Base-by-base conservation (phyloP, 331 rosid genomes). In the Spiraea crenata region DNA sequence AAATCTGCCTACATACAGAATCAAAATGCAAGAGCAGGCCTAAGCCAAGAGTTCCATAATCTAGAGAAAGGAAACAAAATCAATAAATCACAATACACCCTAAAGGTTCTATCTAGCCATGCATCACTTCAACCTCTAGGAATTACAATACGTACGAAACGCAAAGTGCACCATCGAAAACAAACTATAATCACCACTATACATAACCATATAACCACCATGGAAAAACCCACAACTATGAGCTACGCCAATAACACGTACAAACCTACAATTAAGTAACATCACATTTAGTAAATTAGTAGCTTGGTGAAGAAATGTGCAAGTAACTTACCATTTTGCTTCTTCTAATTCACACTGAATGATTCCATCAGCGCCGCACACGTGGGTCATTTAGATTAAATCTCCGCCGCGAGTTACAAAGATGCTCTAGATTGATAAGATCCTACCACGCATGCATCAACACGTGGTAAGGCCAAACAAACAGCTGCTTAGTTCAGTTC, bases 311-410 rank as follows among this genome's bases (percentile, higher is more conserved):
- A 14, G 38, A 49, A 67, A 5, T 14, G 7, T 25, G 31, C 31
- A 25, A 25, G n/a, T 16, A 49, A 50, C 65, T 19, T 67, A 76
- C 81, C 84, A 80, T 80, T 71, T 80, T 54, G 51, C 76, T 63
- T 60, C 68, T 41, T 45, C 13, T 3, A 48, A 20, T 54, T 54
- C 72, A 17, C 55, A 37, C 55, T 69, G 13, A 46, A 14, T 10
- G 37, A 35, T 25, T 14, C 25, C 42, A 19, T 62, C 25, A 49
- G 2, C 2, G 42, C 16, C 56, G 48, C 37, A 60, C 93, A 88
- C 76, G 87, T 78, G 85, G 77, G 0, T 4, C 0, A 0, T 3
- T 0, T 3, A 0, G 2, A 51, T n/a, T 16, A 1, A 70, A 79
- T 68, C 49, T 10, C 6, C 4, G 5, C 82, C 83, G 77, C 79